A percentile compares a stretch with the other conserved stretches of the same genome.
phyloP scores from a whole-genome alignment of 164 flowering plant genomes.

The Vitis labrusca region DNA sequence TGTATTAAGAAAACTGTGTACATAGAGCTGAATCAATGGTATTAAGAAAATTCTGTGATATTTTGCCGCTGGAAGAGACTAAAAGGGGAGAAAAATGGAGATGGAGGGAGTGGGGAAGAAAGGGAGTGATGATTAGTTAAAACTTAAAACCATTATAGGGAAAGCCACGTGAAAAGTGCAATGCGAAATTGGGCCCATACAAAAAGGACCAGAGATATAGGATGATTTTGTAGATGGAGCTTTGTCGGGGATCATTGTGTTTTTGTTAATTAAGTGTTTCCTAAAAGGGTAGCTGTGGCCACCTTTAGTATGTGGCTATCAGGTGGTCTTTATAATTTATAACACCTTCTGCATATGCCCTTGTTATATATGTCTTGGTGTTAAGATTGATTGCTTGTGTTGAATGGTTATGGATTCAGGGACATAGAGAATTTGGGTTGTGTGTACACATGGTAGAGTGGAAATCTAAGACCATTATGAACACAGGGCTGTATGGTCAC shows the following conservation, averaged over 20 bases:
- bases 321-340: constrained; percentile 2
- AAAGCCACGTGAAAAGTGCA: constrained; percentile 22
- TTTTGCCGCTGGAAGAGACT: too few relatives aligned
- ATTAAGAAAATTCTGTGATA: too few relatives aligned
- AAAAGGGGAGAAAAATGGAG: too few relatives aligned
- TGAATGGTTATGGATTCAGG: neutral
- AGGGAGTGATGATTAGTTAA: too few relatives aligned
- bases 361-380: neutral
- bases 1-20: too few relatives aligned
- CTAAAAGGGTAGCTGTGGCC: neutral
- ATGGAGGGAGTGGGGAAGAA: too few relatives aligned
- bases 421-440: neutral
- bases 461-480: neutral
- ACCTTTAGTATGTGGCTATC: neutral
- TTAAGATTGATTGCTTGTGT: neutral
- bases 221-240: neutral
- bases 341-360: neutral
- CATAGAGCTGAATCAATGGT: too few relatives aligned
- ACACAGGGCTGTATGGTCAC: neutral
- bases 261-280: neutral
- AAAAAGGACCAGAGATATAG: neutral
- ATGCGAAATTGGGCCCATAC: neutral
- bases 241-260: neutral
- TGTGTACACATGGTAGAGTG: neutral
- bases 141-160: neutral